Evolutionary conservation across 1,139 yeast species (phyloP), one percentile per base, ranked within the genome.

Genomic region (Sugiyamaella neomexicana): DNA sequence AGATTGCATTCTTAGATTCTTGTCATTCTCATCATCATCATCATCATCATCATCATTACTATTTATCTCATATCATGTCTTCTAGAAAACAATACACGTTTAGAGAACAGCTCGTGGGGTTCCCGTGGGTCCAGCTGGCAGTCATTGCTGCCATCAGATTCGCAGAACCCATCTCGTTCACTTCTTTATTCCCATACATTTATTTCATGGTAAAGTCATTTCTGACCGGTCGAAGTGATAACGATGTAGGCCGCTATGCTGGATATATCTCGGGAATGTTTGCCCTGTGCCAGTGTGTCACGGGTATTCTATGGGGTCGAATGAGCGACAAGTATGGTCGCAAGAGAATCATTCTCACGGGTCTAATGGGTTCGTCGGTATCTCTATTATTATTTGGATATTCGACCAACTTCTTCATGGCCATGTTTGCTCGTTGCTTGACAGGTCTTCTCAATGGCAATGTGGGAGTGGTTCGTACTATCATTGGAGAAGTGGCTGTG

Each of bases 191-290:
- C 66, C 87, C 88, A 2, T 83, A 83, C 64, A 76, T 83, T 25
- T 83, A 80, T 65, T 83, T 81, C 67, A 80, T 83, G 84, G 81
- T 83, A 34, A 69, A 80, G 62, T 82, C 80, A 58, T 81, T 82
- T 60, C 72, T 75, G 8, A 68, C 80, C 9, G 81, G 82, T 5
- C 72, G 75, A 39, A 72, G 72, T 16, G 80, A 79, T 55, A 76
- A 79, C 9, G 79, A 80, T 32, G 78, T 82, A 37, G 76, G 85
- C 1, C 73, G 75, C 51, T 83, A 81, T 65, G 80, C 85, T 4
- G 86, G 86, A 5, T 81, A 81, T 60, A 68, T 82, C 41, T 79
- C 84, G 0, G 79, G 85, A 1, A 72, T 78, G 15, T 81, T 81
- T 70, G 82, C 86, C 15, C 60, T 73, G 36, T 70, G 72, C 27